A percentile compares a stretch with the other conserved stretches of the same genome.
phyloP scores from a whole-genome alignment of 495 filamentous ascomycete genomes.

The Trypethelium eluteriae region DNA sequence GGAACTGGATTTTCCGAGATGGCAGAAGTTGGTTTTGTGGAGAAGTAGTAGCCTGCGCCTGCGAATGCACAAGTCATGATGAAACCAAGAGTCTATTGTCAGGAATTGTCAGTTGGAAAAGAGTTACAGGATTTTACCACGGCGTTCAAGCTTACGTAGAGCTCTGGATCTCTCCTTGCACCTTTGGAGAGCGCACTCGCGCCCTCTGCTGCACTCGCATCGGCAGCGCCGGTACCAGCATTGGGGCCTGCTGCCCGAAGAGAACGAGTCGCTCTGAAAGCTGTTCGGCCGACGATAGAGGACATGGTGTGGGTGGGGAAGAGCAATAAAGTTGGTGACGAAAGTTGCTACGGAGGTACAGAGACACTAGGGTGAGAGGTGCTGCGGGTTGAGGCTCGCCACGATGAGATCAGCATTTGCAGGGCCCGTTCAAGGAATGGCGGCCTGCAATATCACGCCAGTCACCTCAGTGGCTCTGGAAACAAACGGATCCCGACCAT shows the following conservation, averaged over 20 bases:
- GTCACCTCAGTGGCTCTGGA: neutral
- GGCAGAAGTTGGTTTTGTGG: slow-evolving; percentile 74
- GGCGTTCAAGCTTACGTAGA: slow-evolving; percentile 53
- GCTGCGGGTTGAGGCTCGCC: neutral
- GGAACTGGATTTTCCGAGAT: slow-evolving; percentile 72
- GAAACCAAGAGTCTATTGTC: slow-evolving; percentile 70
- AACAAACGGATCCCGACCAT: slow-evolving; percentile 7
- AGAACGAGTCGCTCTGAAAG: slow-evolving; percentile 28
- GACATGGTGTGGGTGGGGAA: slow-evolving; percentile 29
- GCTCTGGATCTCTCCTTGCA: slow-evolving; percentile 70
- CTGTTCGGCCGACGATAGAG: slow-evolving; percentile 32
- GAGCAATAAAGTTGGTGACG: slow-evolving; percentile 1
- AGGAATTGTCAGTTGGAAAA: slow-evolving; percentile 20
- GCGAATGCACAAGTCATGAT: slow-evolving; percentile 86
- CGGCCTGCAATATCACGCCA: neutral
- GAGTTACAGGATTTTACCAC: neutral
- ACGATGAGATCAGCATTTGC: neutral
- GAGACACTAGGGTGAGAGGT: slow-evolving; percentile 3
- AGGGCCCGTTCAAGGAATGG: neutral
- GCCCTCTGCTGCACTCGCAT: slow-evolving; percentile 34
- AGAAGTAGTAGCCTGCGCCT: slow-evolving; percentile 81
- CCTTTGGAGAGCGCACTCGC: slow-evolving; percentile 50
- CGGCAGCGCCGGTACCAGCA: slow-evolving; percentile 19
- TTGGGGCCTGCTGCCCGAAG: slow-evolving; percentile 21
- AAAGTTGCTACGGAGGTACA: neutral